Percentiles rank a stretch among this genome's conserved stretches.
Conservation (phyloP, 495 filamentous ascomycete species). For the Hypoxylon fuscum region DNA sequence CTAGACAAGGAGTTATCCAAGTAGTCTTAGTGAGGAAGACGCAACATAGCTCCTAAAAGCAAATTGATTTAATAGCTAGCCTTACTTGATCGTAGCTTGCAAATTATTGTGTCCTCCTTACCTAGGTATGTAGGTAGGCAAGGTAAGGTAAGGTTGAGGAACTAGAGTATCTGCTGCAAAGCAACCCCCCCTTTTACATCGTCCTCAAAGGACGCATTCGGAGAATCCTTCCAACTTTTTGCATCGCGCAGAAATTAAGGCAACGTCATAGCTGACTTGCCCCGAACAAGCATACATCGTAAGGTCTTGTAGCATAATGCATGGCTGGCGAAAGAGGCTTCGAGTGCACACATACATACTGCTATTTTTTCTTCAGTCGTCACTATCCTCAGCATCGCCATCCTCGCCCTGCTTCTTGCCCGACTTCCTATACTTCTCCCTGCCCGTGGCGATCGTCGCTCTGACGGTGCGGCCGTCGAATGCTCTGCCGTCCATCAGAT, state of each 20-base stretch:
- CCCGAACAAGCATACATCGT: constrained; percentile 27
- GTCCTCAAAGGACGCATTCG: not conserved
- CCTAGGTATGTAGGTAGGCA: too few species aligned
- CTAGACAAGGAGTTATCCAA: too few species aligned
- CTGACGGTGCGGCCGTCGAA: constrained; percentile 79
- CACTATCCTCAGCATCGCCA: constrained; percentile 50
- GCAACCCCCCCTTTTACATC: not conserved
- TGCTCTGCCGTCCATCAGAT: constrained; percentile 79
- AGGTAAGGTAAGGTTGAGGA: too few species aligned
- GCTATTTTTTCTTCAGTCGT: constrained; percentile 41
- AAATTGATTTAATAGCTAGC: too few species aligned
- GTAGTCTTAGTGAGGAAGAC: too few species aligned
- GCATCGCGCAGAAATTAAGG: not conserved
- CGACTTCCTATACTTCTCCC: constrained; percentile 79
- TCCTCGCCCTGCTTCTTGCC: constrained; percentile 57
- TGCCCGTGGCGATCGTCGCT: constrained; percentile 79
- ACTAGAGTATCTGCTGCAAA: too few species aligned
- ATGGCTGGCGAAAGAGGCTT: not conserved
- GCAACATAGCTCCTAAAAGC: too few species aligned
- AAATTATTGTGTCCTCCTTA: too few species aligned
- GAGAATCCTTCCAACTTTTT: not conserved
- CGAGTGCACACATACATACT: not conserved
- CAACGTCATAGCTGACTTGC: not conserved
- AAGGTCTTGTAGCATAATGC: constrained; percentile 15
- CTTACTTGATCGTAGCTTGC: too few species aligned